Evolutionary conservation across 805 yeast genomes (phyloP), one percentile per base, ranked within the genome.

Genomic region (Candida odintsovae): DNA sequence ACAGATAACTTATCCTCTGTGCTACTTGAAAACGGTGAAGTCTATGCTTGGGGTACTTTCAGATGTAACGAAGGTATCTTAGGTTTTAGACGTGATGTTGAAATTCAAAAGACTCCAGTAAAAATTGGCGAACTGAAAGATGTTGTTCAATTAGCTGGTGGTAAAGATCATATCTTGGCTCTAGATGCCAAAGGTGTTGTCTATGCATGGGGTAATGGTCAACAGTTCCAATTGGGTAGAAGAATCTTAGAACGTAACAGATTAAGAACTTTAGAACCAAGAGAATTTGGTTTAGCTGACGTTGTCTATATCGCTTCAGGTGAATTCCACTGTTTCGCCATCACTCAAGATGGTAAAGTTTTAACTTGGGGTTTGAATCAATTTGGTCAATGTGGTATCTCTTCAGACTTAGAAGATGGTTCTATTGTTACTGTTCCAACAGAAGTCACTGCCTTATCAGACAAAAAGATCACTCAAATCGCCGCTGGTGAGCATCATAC

Each of bases 31-130:
- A 82, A 80, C 45, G 98, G 99, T 33, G 88, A 86, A 36, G 90
- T 95, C 10, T 94, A 83, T 65, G 95, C 97, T 0, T 94, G 99
- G 98, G 99, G 99, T 35, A 87, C 97, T 19, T 94, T 94, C 70
- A 83, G 94, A 68, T 82, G 90, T 63, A 87, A 87, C 57, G 98
- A 94, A 67, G 99, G 99, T 45, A 72, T 83, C 37, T 74, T 92
- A 47, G 96, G 97, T 3, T 94, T 87, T 67, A 77, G 78, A 53
- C 81, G 81, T 50, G 76, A 78, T 42, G 75, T 80, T 35, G 66
- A 72, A 51, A 66, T 81, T 41, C 98, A 94, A 67, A 69, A 57
- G 21, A 71, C 71, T 1, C 99, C 99, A 10, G 66, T 70, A 51
- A 80, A 78, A 56, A 73, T 92, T 31, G 68, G 68, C 1, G 77